Conservation (phyloP, 352 stramenopile species). For the Pythium sp. region DNA sequence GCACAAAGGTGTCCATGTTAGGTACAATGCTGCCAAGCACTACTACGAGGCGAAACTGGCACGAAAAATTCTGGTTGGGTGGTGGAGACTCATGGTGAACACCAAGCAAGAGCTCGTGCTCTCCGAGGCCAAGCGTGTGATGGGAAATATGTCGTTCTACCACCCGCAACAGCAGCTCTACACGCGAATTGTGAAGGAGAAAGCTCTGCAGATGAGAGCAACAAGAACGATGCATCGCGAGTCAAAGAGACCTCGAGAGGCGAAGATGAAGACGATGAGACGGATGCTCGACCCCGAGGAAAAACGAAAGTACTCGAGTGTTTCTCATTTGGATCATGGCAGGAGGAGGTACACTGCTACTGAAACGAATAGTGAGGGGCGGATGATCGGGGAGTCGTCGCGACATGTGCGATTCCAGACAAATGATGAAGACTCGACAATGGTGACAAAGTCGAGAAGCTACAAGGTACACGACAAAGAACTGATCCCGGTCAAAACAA, state of each 20-base stretch:
- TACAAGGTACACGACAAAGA: not conserved
- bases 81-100: slow-evolving; percentile 48
- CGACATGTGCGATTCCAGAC: not conserved
- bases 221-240: not conserved
- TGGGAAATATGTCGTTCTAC: slow-evolving; percentile 39
- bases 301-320: slow-evolving; percentile 24
- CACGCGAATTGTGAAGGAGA: slow-evolving; percentile 14
- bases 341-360: too few relatives aligned
- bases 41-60: slow-evolving; percentile 22
- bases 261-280: slow-evolving; percentile 24
- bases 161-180: slow-evolving; percentile 28
- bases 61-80: slow-evolving; percentile 23
- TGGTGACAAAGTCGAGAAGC: not conserved
- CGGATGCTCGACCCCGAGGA: slow-evolving; percentile 38
- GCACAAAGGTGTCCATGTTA: not conserved
- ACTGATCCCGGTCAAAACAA: not conserved
- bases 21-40: slow-evolving; percentile 3
- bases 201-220: not conserved
- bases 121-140: slow-evolving; percentile 30
- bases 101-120: slow-evolving; percentile 52
- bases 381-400: too few relatives aligned
- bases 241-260: slow-evolving; percentile 2
- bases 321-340: not conserved
- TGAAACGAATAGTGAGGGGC: not conserved
- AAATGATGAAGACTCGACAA: not conserved